These are phyloP conservation scores for Candida germanica DNA, from an alignment of 805 yeast genomes.

Conservation along the genomic window DNA sequence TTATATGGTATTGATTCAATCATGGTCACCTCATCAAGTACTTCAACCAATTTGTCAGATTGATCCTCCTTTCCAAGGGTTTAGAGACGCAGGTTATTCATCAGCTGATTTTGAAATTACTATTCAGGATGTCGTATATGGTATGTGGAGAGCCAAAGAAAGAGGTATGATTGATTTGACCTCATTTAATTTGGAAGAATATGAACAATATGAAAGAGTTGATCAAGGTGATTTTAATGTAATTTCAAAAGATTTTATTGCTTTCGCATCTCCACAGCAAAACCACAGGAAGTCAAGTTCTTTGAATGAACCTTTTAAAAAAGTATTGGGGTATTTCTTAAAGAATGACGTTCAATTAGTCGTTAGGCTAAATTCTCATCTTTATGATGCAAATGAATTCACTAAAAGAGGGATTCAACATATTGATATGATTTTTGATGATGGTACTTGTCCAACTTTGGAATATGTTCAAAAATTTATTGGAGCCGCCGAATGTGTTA, in stretches of 20 bases:
- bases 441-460: conserved; percentile 96
- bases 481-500: conserved; percentile 91
- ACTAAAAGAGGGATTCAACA: conserved; percentile 82
- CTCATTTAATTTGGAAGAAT: conserved; percentile 84
- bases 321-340: conserved; percentile 75
- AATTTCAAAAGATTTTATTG: conserved; percentile 88
- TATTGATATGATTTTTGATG: conserved; percentile 94
- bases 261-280: conserved; percentile 96
- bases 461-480: conserved; percentile 88
- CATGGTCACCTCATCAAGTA: conserved; percentile 98
- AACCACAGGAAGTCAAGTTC: conserved; percentile 42
- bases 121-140: conserved; percentile 93
- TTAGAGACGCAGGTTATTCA: conserved; percentile 96
- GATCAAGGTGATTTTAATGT: conserved; percentile 96
- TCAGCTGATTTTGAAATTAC: conserved; percentile 91
- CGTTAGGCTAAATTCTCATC: conserved; percentile 86
- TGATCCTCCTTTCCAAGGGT: conserved; percentile 91
- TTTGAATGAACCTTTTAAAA: conserved; percentile 71
- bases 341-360: conserved; percentile 78
- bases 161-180: conserved; percentile 84
- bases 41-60: conserved; percentile 90
- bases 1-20: conserved; percentile 91
- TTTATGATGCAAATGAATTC: conserved; percentile 83
- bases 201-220: conserved; percentile 90
- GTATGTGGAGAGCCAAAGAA: conserved; percentile 97